Evolutionary conservation across 257 asterid genomes (phyloP), one percentile per base, ranked within the genome.

Genomic region (Primulina eburnea): DNA sequence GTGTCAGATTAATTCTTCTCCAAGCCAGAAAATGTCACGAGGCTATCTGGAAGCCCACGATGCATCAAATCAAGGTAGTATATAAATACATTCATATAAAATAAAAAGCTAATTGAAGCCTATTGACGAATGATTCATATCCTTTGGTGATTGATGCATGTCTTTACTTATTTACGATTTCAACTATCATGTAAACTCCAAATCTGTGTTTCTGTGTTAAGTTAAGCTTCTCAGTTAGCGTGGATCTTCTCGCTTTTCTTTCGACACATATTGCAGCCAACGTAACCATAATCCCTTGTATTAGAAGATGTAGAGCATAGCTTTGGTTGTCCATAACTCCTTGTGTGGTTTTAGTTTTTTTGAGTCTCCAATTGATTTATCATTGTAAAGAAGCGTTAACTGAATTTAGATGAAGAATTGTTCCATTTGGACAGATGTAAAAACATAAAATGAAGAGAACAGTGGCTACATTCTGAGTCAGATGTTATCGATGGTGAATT

Each of bases 11-110:
- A 79, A 75, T 69, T 75, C 70, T 72, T 82, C 92, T 52, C 91
- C 90, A 30, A 73, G 59, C 71, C 83, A 76, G 81, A 93, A 83
- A 84, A 85, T 87, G 78, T 53, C 81, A 16, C 82, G 89, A 71
- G 78, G 56, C 63, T 57, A 71, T 75, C 58, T 50, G 30, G 91
- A 76, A 76, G 77, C 75, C 62, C 81, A 68, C 69, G 89, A 81
- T 56, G 43, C 82, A 57, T 74, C 83, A 69, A 77, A 68, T 75
- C 84, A 82, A 85, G 96, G 97, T 93, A 82, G 55, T 67, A 57
- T 53, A 8, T 55, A 37, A 68, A 26, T 40, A 37, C 56, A 59
- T 69, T 4, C 14, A 11, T 62, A 17, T 26, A 40, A 9, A 40
- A 60, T 55, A 40, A 35, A 12, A 26, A 47, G 28, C 57, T 57